Evolutionary conservation across 208 protist species (phyloP).

Genomic region (Herpetomonas tarakana): DNA sequence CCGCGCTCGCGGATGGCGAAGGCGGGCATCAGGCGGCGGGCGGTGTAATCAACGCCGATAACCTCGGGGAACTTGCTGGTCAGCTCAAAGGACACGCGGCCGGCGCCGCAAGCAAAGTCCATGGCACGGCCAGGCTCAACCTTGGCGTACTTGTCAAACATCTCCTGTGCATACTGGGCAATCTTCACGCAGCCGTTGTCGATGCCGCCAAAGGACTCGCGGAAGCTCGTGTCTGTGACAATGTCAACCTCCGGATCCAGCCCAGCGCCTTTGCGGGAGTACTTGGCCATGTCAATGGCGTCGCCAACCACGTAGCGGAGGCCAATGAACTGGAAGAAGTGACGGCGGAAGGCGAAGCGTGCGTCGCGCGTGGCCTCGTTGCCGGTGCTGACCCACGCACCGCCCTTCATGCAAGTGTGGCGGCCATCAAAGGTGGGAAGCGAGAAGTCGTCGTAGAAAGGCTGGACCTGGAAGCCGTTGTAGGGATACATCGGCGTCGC

Average conservation of each 20-base stretch:
- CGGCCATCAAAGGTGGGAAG: constrained; percentile 94
- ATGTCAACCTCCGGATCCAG: constrained; percentile 82
- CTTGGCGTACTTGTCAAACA: constrained; percentile 54
- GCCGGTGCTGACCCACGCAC: constrained; percentile 92
- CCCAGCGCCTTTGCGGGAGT: constrained; percentile 30
- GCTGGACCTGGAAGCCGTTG: constrained; percentile 89
- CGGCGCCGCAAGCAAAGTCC: constrained; percentile 85
- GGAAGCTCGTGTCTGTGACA: constrained; percentile 72
- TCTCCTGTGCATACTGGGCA: constrained; percentile 44
- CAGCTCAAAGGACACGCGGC: constrained; percentile 81
- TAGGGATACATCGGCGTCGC: constrained; percentile 90
- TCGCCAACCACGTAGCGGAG: constrained; percentile 89
- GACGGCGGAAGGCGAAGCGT: constrained; percentile 93
- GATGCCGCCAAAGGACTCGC: constrained; percentile 50
- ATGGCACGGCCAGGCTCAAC: constrained; percentile 45
- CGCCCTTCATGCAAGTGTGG: constrained; percentile 95
- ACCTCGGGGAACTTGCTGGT: constrained; percentile 70
- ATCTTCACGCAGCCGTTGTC: constrained; percentile 72
- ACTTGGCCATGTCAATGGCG: constrained; percentile 23
- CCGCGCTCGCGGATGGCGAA: constrained; percentile 85
- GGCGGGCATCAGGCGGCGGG: constrained; percentile 76
- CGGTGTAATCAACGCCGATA: constrained; percentile 81
- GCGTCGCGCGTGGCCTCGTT: constrained; percentile 92
- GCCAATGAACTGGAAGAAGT: constrained; percentile 96
- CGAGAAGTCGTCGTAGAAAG: constrained; percentile 96